Percentiles rank a stretch among this genome's conserved stretches.
Evolutionary conservation across 2,329 filamentous ascomycete genomes (phyloP).

Genomic region (Hymenoscyphus salicellus): DNA sequence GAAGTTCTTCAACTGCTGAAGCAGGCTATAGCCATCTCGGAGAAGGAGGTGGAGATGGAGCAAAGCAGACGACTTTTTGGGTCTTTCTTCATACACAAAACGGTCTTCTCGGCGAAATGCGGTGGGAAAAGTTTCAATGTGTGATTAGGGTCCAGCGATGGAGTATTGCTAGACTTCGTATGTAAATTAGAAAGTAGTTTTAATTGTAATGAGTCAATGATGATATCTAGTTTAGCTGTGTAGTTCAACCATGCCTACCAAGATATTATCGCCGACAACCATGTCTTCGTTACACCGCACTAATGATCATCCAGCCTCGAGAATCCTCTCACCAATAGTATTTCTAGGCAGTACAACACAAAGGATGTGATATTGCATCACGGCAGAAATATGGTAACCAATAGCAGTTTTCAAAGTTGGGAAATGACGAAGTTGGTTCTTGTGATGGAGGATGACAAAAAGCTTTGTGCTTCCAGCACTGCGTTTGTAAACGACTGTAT

Average conservation of each 20-base stretch:
- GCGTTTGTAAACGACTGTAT: background rate
- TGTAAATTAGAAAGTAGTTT: background rate
- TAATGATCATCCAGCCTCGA: background rate
- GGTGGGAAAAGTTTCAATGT: background rate
- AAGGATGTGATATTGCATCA: conserved; percentile 3
- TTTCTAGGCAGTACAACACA: background rate
- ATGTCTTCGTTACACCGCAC: background rate
- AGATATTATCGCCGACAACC: too few species aligned
- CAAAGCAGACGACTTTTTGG: background rate
- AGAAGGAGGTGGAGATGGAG: background rate
- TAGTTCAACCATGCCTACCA: too few species aligned
- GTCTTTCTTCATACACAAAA: background rate
- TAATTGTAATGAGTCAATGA: background rate
- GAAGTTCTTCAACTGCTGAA: background rate
- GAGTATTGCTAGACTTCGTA: too few species aligned
- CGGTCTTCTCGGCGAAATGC: background rate
- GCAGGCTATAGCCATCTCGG: background rate
- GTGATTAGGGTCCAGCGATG: background rate
- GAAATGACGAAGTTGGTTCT: background rate
- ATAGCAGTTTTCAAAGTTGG: too few species aligned
- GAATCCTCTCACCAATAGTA: background rate
- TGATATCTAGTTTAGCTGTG: background rate
- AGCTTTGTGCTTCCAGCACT: background rate
- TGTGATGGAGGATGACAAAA: background rate
- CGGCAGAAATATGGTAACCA: background rate